Conservation (phyloP, 306 rosid genomes). For the Malus orientalis region DNA sequence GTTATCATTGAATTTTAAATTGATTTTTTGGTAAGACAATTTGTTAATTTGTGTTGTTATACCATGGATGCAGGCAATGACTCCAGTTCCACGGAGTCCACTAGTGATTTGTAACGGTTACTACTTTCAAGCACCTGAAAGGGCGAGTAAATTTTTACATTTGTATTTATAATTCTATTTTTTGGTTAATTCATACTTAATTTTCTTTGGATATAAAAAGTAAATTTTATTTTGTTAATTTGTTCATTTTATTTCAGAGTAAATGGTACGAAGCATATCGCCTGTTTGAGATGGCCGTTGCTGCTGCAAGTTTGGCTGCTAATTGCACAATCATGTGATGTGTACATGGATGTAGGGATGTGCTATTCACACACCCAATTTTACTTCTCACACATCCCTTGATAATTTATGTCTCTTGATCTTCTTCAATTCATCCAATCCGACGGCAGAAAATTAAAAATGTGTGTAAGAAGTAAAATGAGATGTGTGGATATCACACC, state of each 20-base stretch:
- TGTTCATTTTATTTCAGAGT: neutral
- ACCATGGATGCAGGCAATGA: neutral
- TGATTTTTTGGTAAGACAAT: neutral
- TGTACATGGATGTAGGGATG: no score
- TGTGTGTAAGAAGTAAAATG: no score
- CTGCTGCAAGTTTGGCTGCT: neutral
- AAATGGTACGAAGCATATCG: neutral
- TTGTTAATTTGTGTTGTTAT: neutral
- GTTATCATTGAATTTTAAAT: neutral
- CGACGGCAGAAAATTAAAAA: no score
- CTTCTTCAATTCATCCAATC: no score
- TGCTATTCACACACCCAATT: no score
- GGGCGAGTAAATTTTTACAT: neutral
- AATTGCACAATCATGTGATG: conserved; percentile 1
- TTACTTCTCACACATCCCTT: no score
- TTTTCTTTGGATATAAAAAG: no score
- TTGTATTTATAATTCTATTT: no score
- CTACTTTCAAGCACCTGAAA: neutral
- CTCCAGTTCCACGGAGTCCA: neutral
- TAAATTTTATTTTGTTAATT: neutral
- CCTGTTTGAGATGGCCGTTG: neutral
- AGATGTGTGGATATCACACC: no score
- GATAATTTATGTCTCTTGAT: no score
- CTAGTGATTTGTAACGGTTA: neutral
- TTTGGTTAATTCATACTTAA: neutral